A percentile compares a stretch with the other conserved stretches of the same genome.
Conservation (phyloP, 768 basidiomycete species). For the Boletus reticuloceps region DNA sequence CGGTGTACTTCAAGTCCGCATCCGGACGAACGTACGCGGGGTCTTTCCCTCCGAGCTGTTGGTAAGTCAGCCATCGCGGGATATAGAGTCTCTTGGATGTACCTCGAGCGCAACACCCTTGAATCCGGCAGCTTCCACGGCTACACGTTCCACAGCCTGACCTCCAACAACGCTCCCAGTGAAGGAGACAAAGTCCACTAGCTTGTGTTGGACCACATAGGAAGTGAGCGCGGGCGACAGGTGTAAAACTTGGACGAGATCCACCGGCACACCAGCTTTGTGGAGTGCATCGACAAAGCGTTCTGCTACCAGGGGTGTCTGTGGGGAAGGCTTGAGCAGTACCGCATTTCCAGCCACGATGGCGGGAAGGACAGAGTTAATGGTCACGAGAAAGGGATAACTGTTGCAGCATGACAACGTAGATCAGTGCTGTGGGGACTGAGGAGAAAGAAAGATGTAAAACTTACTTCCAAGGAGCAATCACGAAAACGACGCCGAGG, state of each 20-base stretch:
- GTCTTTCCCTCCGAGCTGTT: slow-evolving; percentile 92
- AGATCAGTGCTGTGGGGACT: background rate
- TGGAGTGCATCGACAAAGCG: slow-evolving; percentile 66
- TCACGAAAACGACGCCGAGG: slow-evolving; percentile 82
- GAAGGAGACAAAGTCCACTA: slow-evolving; percentile 83
- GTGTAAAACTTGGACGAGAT: slow-evolving; percentile 75
- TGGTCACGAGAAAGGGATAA: slow-evolving; percentile 84
- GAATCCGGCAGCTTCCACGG: slow-evolving; percentile 64
- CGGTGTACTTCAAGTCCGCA: slow-evolving; percentile 80
- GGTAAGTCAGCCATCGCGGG: slow-evolving; percentile 3
- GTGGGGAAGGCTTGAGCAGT: slow-evolving; percentile 93
- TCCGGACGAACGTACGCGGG: slow-evolving; percentile 93
- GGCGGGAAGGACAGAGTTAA: slow-evolving; percentile 92
- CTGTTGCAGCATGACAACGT: slow-evolving; percentile 34
- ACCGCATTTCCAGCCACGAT: slow-evolving; percentile 89
- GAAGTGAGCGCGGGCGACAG: slow-evolving; percentile 61
- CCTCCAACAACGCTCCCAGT: slow-evolving; percentile 88
- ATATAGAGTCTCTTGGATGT: background rate
- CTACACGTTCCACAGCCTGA: slow-evolving; percentile 66
- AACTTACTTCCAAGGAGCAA: slow-evolving; percentile 90
- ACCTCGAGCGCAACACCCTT: slow-evolving; percentile 89
- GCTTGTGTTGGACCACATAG: slow-evolving; percentile 58
- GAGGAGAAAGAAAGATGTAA: background rate
- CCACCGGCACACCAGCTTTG: slow-evolving; percentile 75
- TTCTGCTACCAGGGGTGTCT: slow-evolving; percentile 89